Evolutionary conservation across 2,329 filamentous ascomycete species (phyloP).

Genomic region (Pseudogymnoascus sp.): DNA sequence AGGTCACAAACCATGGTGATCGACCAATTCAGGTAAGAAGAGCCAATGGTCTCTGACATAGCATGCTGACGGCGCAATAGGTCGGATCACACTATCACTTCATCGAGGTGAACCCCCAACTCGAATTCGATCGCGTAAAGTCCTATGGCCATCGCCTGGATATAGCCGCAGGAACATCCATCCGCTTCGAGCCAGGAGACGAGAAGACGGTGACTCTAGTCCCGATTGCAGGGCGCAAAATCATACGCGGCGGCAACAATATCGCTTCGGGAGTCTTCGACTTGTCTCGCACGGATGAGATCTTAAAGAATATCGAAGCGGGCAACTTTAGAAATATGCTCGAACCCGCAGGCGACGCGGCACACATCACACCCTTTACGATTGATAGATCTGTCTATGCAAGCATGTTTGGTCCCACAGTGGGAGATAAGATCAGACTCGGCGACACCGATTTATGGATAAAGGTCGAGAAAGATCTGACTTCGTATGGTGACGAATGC

Average conservation of each 20-base stretch:
- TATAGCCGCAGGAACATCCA: constrained; percentile 82
- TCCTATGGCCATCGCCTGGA: constrained; percentile 83
- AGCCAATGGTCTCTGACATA: background rate
- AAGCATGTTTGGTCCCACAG: constrained; percentile 88
- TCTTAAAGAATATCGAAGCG: constrained; percentile 57
- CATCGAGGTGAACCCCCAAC: constrained; percentile 82
- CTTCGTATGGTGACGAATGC: constrained; percentile 84
- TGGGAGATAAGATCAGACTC: constrained; percentile 73
- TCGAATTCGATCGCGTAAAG: constrained; percentile 76
- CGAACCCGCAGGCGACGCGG: constrained; percentile 48
- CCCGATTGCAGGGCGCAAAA: constrained; percentile 70
- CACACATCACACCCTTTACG: constrained; percentile 51
- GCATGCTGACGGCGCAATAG: constrained; percentile 29
- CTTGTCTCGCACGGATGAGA: constrained; percentile 50
- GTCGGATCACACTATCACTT: constrained; percentile 94
- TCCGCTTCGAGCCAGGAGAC: constrained; percentile 91
- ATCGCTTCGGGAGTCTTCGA: constrained; percentile 69
- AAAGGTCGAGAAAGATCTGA: constrained; percentile 77
- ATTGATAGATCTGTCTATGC: constrained; percentile 75
- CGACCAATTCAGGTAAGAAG: constrained; percentile 70
- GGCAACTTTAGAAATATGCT: constrained; percentile 72
- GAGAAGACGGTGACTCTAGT: constrained; percentile 84
- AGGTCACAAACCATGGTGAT: constrained; percentile 79
- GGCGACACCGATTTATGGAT: constrained; percentile 86
- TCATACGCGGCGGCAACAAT: constrained; percentile 78